phyloP scores from a whole-genome alignment of 768 basidiomycete genomes.

The Leccinum incarnatum region DNA sequence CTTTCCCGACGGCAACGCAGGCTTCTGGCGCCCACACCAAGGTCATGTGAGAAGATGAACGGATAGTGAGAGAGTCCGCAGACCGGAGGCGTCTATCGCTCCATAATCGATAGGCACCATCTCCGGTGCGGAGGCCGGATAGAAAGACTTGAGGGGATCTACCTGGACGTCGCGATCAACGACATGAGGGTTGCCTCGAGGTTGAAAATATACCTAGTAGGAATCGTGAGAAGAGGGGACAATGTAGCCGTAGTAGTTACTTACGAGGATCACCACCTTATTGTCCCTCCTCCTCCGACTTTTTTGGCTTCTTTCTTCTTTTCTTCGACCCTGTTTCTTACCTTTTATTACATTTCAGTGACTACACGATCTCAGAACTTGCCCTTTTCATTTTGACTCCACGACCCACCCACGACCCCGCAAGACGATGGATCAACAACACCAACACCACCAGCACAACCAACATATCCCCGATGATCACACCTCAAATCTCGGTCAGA shows the following conservation, averaged over 20 bases:
- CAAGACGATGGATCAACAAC: slow-evolving; percentile 42
- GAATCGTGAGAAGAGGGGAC: slow-evolving; percentile 21
- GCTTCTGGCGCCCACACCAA: slow-evolving; percentile 8
- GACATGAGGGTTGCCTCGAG: slow-evolving; percentile 25
- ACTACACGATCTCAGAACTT: slow-evolving; percentile 32
- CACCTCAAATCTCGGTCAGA: slow-evolving; percentile 37
- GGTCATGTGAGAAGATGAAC: slow-evolving; percentile 6
- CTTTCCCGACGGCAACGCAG: not conserved
- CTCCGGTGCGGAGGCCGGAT: slow-evolving; percentile 5
- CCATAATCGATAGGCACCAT: slow-evolving; percentile 20
- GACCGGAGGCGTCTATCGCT: not conserved
- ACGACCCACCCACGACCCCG: slow-evolving; percentile 35
- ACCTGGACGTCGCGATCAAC: slow-evolving; percentile 11
- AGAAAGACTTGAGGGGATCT: not conserved
- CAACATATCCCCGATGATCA: slow-evolving; percentile 51
- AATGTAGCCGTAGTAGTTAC: slow-evolving; percentile 14
- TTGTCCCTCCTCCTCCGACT: slow-evolving; percentile 21
- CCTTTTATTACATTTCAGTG: slow-evolving; percentile 31
- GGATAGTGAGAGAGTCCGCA: not conserved
- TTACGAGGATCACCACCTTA: slow-evolving; percentile 26
- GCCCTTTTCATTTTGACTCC: slow-evolving; percentile 35
- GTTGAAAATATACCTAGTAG: slow-evolving; percentile 3
- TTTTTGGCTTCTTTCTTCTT: slow-evolving; percentile 34
- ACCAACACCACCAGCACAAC: slow-evolving; percentile 39
- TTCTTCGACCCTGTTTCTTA: slow-evolving; percentile 35